Conservation (phyloP, 2,329 filamentous ascomycete species). For the Fusarium equiseti region DNA sequence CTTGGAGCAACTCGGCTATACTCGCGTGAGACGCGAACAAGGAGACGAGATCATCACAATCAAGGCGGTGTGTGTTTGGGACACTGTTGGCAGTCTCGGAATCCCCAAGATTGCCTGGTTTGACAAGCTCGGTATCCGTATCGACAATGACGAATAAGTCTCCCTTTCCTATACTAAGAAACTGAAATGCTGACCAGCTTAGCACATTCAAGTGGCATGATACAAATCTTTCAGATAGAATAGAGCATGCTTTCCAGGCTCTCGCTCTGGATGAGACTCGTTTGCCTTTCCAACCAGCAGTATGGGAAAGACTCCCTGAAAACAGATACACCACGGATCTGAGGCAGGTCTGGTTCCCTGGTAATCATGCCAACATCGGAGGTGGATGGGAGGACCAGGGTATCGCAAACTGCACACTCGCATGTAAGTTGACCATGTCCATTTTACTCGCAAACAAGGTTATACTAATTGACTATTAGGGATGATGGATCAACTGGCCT, state of each 20-base stretch:
- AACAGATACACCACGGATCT: slow-evolving; percentile 58
- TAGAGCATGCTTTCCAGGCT: slow-evolving; percentile 70
- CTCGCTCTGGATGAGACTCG: slow-evolving; percentile 69
- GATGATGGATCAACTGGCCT: slow-evolving; percentile 69
- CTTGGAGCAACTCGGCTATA: slow-evolving; percentile 59
- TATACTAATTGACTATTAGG: slow-evolving; percentile 56
- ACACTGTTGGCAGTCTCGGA: slow-evolving; percentile 58
- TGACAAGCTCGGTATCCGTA: slow-evolving; percentile 60
- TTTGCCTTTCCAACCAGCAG: slow-evolving; percentile 65
- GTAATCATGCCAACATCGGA: slow-evolving; percentile 77
- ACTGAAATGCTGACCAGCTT: slow-evolving; percentile 47
- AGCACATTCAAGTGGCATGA: slow-evolving; percentile 65
- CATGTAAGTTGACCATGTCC: slow-evolving; percentile 50
- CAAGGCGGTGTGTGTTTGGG: slow-evolving; percentile 62
- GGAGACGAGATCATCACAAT: slow-evolving; percentile 60
- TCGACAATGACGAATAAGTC: slow-evolving; percentile 62
- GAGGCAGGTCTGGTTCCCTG: slow-evolving; percentile 74
- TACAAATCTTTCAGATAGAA: slow-evolving; percentile 63
- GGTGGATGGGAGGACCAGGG: slow-evolving; percentile 72
- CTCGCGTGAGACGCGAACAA: slow-evolving; percentile 56
- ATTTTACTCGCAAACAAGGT: neutral
- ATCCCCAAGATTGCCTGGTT: slow-evolving; percentile 62
- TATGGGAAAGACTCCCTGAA: slow-evolving; percentile 62
- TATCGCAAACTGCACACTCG: slow-evolving; percentile 55
- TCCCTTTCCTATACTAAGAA: neutral